Conservation (phyloP, 2,329 filamentous ascomycete genomes). For the Botrytis fragariae region DNA sequence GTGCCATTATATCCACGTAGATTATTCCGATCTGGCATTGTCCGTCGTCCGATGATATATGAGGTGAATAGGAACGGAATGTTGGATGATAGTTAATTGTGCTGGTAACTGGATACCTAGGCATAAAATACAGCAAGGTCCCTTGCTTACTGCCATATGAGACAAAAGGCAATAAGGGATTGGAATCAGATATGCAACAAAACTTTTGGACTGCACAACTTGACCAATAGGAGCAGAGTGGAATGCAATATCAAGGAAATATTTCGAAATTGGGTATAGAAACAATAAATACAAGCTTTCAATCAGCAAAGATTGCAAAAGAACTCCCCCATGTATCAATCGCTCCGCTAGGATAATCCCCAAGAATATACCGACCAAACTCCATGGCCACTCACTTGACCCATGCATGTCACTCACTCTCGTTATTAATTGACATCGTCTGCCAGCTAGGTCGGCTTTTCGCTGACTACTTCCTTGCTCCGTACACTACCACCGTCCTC, state of each 20-base stretch:
- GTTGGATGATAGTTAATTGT: neutral
- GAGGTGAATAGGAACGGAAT: neutral
- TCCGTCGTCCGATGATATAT: neutral
- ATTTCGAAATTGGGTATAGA: conserved; percentile 16
- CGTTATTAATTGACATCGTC: neutral
- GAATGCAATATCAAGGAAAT: neutral
- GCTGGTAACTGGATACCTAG: neutral
- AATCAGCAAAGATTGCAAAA: neutral
- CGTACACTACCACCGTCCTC: conserved; percentile 17
- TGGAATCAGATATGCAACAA: neutral
- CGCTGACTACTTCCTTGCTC: neutral
- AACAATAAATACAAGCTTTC: neutral
- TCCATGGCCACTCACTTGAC: neutral
- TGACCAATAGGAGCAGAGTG: neutral
- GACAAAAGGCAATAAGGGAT: neutral
- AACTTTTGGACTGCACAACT: neutral
- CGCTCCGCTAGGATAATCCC: neutral
- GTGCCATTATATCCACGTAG: neutral
- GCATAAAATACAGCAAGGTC: neutral
- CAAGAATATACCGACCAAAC: conserved; percentile 9
- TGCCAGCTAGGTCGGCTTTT: neutral
- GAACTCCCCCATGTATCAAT: conserved; percentile 10
- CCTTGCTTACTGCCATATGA: neutral
- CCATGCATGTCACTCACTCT: too few relatives aligned
- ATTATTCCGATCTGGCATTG: neutral